phyloP scores from a whole-genome alignment of 139 green algal genomes.

The Picochlorum sp. region DNA sequence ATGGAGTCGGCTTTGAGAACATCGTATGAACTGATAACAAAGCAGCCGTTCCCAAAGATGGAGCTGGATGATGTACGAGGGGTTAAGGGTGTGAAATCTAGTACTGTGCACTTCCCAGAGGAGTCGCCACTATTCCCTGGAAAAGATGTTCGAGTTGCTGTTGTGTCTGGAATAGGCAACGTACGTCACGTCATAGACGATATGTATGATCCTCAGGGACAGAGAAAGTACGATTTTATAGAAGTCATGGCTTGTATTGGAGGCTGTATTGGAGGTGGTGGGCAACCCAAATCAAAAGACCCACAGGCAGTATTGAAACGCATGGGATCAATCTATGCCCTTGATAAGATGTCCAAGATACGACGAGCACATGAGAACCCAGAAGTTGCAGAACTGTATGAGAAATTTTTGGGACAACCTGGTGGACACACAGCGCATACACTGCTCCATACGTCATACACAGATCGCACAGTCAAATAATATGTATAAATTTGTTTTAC shows the following conservation, averaged over 20 bases:
- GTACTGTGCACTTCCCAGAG: slow-evolving; percentile 32
- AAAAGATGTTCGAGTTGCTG: slow-evolving; percentile 39
- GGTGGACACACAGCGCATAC: slow-evolving; percentile 41
- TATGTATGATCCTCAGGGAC: slow-evolving; percentile 4
- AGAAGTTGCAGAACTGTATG: slow-evolving; percentile 16
- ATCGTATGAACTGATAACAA: slow-evolving; percentile 38
- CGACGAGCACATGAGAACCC: slow-evolving; percentile 29
- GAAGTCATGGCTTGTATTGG: slow-evolving; percentile 39
- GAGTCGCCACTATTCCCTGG: slow-evolving; percentile 1
- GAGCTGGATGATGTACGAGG: slow-evolving; percentile 38
- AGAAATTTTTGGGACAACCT: slow-evolving; percentile 38
- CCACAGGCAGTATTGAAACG: slow-evolving; percentile 45
- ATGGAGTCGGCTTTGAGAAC: slow-evolving; percentile 69
- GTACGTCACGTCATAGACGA: slow-evolving; percentile 55
- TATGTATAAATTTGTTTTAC: slow-evolving; percentile 8
- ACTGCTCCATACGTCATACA: slow-evolving; percentile 55
- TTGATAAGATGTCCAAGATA: slow-evolving; percentile 14
- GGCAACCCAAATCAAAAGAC: slow-evolving; percentile 52
- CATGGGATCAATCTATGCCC: slow-evolving; percentile 27
- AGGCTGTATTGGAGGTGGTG: slow-evolving; percentile 57
- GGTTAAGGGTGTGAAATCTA: slow-evolving; percentile 48
- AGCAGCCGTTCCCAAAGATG: slow-evolving; percentile 26
- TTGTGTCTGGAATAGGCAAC: slow-evolving; percentile 58
- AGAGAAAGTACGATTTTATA: slow-evolving; percentile 42
- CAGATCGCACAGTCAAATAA: slow-evolving; percentile 12